Conservation (phyloP, 2,329 filamentous ascomycete genomes). For the Xylaria sp. region DNA sequence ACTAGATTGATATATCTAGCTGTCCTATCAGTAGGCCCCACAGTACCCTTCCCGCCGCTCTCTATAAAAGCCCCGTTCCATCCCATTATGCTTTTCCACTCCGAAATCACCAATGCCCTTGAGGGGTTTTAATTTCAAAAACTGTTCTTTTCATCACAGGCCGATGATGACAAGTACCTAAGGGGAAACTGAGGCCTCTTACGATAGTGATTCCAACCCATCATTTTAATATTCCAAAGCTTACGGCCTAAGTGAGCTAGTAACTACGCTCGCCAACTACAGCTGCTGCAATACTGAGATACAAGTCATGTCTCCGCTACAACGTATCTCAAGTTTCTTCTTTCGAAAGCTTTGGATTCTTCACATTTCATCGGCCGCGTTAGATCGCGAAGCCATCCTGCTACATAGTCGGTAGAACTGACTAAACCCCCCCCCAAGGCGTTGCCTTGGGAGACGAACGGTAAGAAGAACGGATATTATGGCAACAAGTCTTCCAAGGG, state of each 20-base stretch:
- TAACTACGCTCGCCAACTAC: background rate
- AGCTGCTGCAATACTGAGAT: background rate
- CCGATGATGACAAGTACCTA: slow-evolving; percentile 10
- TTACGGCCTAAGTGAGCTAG: background rate
- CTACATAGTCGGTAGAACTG: background rate
- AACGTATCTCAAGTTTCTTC: too few species aligned
- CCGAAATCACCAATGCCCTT: too few species aligned
- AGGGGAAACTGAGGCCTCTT: slow-evolving; percentile 4
- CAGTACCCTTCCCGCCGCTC: too few species aligned
- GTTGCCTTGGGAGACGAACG: too few species aligned
- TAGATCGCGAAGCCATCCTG: background rate
- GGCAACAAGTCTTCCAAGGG: background rate
- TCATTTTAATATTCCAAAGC: background rate
- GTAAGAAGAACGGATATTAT: too few species aligned
- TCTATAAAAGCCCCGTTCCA: too few species aligned
- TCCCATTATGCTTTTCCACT: too few species aligned
- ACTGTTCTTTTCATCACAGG: background rate
- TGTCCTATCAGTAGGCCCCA: too few species aligned
- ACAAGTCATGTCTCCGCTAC: background rate
- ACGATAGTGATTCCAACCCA: background rate
- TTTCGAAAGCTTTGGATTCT: too few species aligned
- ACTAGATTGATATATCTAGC: too few species aligned
- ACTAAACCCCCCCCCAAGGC: background rate
- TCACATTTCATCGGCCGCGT: background rate
- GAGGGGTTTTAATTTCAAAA: background rate